phyloP scores from a whole-genome alignment of 2,329 filamentous ascomycete genomes.

The Cladobotryum mycophilum region DNA sequence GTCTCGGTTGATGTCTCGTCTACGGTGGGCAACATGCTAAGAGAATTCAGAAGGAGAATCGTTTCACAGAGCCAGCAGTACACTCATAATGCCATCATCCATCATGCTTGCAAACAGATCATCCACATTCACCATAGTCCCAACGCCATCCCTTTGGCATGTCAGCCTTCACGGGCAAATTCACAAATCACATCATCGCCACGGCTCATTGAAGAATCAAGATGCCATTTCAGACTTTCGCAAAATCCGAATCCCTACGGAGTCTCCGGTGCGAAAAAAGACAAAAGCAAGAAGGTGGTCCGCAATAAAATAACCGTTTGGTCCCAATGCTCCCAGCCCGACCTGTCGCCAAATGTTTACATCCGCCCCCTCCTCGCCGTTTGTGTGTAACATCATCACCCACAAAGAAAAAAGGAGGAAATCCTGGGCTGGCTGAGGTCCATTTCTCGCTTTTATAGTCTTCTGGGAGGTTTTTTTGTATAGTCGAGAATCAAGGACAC shows the following conservation, averaged over 20 bases:
- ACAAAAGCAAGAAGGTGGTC: slow-evolving; percentile 21
- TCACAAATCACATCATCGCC: neutral
- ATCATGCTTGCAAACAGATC: neutral
- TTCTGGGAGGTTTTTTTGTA: too few species aligned
- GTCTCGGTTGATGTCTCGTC: neutral
- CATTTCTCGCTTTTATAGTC: too few species aligned
- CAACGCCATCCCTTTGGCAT: neutral
- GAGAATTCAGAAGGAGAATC: too few species aligned
- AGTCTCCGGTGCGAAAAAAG: slow-evolving; percentile 20
- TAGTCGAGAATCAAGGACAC: too few species aligned
- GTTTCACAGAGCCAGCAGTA: too few species aligned
- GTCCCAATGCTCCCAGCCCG: slow-evolving; percentile 29
- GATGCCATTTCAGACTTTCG: slow-evolving; percentile 30
- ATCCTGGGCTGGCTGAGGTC: too few species aligned
- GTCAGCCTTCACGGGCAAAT: neutral
- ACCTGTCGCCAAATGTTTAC: slow-evolving; percentile 13
- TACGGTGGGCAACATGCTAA: neutral
- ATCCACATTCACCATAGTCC: neutral
- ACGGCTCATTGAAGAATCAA: slow-evolving; percentile 27
- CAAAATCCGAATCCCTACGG: slow-evolving; percentile 25
- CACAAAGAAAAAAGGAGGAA: neutral
- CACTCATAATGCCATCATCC: too few species aligned
- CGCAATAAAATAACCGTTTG: slow-evolving; percentile 25
- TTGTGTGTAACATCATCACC: neutral
- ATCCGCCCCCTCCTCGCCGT: slow-evolving; percentile 1